These are phyloP conservation scores for Trichoderma pleuroti DNA, from an alignment of 2,329 filamentous ascomycete species.

Conservation along the genomic window DNA sequence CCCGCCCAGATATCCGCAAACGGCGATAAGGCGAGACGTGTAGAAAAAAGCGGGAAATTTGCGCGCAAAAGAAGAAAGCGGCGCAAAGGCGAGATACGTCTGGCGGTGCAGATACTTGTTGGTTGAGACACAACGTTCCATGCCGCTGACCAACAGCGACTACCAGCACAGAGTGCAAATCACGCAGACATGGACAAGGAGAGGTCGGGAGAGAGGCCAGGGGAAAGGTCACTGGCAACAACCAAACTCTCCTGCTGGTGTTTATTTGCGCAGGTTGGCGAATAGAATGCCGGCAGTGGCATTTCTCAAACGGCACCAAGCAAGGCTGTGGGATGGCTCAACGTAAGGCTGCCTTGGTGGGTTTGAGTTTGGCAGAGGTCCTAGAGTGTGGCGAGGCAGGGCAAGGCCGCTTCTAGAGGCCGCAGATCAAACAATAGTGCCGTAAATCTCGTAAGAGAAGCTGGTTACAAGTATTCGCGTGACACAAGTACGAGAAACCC, in stretches of 20 bases:
- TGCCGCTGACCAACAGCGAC: not conserved
- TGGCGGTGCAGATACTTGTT: not conserved
- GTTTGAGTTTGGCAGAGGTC: not conserved
- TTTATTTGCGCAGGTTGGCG: not conserved
- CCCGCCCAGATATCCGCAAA: not conserved
- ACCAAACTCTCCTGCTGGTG: not conserved
- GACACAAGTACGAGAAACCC: not conserved
- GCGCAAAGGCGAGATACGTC: not conserved
- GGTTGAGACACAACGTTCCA: not conserved
- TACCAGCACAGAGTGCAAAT: not conserved
- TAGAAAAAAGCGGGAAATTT: not conserved
- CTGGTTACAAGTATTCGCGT: not conserved
- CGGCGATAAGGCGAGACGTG: not conserved
- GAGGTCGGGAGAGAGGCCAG: not conserved
- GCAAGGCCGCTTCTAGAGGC: not conserved
- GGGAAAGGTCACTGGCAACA: not conserved
- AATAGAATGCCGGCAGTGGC: not conserved
- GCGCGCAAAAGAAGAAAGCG: not conserved
- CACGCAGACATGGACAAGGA: not conserved
- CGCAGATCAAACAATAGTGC: not conserved
- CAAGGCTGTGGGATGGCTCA: slow-evolving; percentile 18
- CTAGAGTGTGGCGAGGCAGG: slow-evolving; percentile 3
- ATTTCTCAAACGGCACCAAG: not conserved
- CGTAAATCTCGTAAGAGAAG: not conserved
- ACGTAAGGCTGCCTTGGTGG: slow-evolving; percentile 14